Evolutionary conservation across 352 stramenopile genomes (phyloP).

Genomic region (Phytopythium chamaehyphon): DNA sequence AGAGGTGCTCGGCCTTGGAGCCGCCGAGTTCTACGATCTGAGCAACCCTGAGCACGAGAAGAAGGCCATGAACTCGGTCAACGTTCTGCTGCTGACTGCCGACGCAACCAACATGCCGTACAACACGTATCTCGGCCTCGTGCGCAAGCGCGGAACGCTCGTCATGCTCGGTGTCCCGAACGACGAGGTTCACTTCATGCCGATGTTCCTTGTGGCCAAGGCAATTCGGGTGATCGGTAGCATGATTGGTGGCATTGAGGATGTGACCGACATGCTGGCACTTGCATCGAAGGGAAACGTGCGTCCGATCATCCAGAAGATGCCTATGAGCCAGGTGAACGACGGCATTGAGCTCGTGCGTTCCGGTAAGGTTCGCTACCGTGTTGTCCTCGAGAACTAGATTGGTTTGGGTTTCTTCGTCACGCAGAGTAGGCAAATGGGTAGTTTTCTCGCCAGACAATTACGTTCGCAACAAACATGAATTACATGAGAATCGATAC

Average conservation of each 20-base stretch:
- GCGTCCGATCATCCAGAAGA: slow-evolving; percentile 41
- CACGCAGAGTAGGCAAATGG: too few relatives aligned
- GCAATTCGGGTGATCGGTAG: slow-evolving; percentile 59
- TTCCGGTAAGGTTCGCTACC: slow-evolving; percentile 41
- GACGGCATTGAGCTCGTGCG: slow-evolving; percentile 35
- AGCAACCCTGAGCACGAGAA: slow-evolving; percentile 39
- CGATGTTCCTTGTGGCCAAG: slow-evolving; percentile 50
- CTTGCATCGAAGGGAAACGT: slow-evolving; percentile 74
- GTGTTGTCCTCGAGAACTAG: slow-evolving; percentile 10
- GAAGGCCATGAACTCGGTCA: slow-evolving; percentile 32
- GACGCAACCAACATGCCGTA: slow-evolving; percentile 53
- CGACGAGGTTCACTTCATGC: slow-evolving; percentile 52
- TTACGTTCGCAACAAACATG: too few relatives aligned
- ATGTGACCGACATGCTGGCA: slow-evolving; percentile 86
- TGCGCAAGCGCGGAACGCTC: slow-evolving; percentile 57
- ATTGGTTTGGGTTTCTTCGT: too few relatives aligned
- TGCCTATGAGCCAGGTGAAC: slow-evolving; percentile 46
- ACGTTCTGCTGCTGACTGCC: slow-evolving; percentile 77
- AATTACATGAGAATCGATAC: too few relatives aligned
- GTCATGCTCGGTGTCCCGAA: slow-evolving; percentile 69
- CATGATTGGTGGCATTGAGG: slow-evolving; percentile 75
- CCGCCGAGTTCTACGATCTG: slow-evolving; percentile 22
- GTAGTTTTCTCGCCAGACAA: too few relatives aligned
- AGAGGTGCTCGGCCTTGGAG: background rate
- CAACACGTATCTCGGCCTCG: slow-evolving; percentile 45